These are phyloP conservation scores for Xylariaceae sp. DNA, from an alignment of 2,329 filamentous ascomycete genomes.

Conservation along the genomic window DNA sequence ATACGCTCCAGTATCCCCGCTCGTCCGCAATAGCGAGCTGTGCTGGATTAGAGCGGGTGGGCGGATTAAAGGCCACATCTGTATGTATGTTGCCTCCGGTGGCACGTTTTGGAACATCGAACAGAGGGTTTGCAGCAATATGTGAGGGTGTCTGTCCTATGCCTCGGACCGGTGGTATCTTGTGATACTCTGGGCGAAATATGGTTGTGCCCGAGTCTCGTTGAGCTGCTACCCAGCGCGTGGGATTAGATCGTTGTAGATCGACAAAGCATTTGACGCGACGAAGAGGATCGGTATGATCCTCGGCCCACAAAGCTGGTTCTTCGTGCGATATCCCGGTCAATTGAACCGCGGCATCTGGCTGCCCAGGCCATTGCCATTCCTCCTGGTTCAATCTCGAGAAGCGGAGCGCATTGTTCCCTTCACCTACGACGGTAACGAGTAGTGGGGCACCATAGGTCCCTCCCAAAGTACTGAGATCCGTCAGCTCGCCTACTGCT, in stretches of 20 bases:
- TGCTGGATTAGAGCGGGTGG: constrained; percentile 43
- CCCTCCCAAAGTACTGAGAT: constrained; percentile 32
- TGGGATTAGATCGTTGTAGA: constrained; percentile 32
- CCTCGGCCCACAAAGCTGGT: constrained; percentile 51
- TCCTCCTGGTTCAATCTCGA: constrained; percentile 45
- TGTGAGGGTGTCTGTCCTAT: constrained; percentile 37
- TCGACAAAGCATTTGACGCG: constrained; percentile 48
- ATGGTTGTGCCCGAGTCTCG: constrained; percentile 49
- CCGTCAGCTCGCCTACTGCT: constrained; percentile 51
- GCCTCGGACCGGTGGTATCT: constrained; percentile 21
- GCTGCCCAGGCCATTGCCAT: constrained; percentile 51
- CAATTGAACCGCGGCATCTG: constrained; percentile 44
- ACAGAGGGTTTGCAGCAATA: constrained; percentile 53
- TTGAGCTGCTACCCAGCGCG: constrained; percentile 53
- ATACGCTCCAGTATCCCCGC: constrained; percentile 63
- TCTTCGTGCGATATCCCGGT: constrained; percentile 40
- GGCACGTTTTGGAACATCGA: constrained; percentile 46
- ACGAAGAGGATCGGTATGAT: constrained; percentile 41
- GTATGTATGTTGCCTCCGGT: constrained; percentile 55
- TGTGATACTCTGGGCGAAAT: constrained; percentile 47
- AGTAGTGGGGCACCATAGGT: constrained; percentile 34
- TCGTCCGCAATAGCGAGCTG: constrained; percentile 65
- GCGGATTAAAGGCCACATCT: constrained; percentile 63
- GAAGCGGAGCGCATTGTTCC: constrained; percentile 56
- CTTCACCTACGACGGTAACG: constrained; percentile 51